Percentiles rank a stretch among this genome's conserved stretches.
phyloP scores from a whole-genome alignment of 2,329 filamentous ascomycete species.

The Orbilia brochopaga region DNA sequence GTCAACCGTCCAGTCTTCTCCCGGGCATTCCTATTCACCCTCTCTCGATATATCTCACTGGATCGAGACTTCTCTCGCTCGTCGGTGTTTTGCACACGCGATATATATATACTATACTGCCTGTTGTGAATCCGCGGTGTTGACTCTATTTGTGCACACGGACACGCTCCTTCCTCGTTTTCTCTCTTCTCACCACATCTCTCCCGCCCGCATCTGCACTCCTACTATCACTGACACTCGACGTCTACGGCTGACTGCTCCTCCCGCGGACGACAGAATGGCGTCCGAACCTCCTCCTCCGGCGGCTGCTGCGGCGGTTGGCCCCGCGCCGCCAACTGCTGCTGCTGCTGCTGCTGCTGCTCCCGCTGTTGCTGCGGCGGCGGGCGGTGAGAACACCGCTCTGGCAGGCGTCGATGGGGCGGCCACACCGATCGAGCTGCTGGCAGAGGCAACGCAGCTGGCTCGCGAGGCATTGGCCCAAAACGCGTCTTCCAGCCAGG shows the following conservation, averaged over 20 bases:
- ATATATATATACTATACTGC: too few species aligned
- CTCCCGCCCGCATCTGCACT: not conserved
- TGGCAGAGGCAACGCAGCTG: slow-evolving; percentile 46
- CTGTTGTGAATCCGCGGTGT: too few species aligned
- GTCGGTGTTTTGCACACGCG: too few species aligned
- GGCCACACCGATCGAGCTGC: slow-evolving; percentile 36
- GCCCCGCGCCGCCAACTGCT: not conserved
- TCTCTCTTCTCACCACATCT: too few species aligned
- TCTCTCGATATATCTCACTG: not conserved
- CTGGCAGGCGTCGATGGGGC: slow-evolving; percentile 10
- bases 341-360: not conserved
- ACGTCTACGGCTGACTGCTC: too few species aligned
- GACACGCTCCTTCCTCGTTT: too few species aligned
- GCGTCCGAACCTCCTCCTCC: slow-evolving; percentile 31
- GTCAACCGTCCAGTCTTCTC: too few species aligned
- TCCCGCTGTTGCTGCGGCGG: slow-evolving; percentile 1
- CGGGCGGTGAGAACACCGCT: slow-evolving; percentile 4
- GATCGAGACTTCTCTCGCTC: too few species aligned
- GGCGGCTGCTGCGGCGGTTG: too few species aligned
- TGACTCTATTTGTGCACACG: too few species aligned
- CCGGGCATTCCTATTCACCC: not conserved
- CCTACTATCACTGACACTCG: too few species aligned
- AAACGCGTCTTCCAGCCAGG: slow-evolving; percentile 9
- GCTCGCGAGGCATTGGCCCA: slow-evolving; percentile 49
- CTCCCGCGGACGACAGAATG: slow-evolving; percentile 12